These are phyloP conservation scores for Amphicarpaea edgeworthii DNA, from an alignment of 306 rosid genomes.

Conservation along the genomic window DNA sequence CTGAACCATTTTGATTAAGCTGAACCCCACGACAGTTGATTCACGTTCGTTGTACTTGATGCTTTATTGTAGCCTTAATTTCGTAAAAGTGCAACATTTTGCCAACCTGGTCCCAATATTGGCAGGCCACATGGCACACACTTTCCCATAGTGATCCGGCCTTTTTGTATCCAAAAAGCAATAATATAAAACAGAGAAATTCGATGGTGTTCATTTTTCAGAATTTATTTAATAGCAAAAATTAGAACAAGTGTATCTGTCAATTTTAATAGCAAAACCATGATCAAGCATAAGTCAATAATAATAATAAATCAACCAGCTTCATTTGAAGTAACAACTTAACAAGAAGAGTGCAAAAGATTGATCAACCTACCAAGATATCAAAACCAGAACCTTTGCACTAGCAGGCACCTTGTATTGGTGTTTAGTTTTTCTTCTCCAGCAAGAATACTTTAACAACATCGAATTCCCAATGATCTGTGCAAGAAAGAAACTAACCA, in stretches of 20 bases:
- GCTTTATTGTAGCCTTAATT: neutral
- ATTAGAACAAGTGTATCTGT: neutral
- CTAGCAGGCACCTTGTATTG: conserved; percentile 43
- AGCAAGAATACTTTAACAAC: conserved; percentile 45
- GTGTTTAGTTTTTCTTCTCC: conserved; percentile 43
- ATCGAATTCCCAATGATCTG: conserved; percentile 63
- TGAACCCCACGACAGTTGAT: too few relatives aligned
- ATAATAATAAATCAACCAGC: neutral
- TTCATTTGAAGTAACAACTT: neutral
- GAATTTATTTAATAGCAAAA: neutral
- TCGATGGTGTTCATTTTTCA: neutral
- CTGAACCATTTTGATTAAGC: too few relatives aligned
- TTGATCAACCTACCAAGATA: conserved; percentile 72
- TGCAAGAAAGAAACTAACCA: conserved; percentile 61
- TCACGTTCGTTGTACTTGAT: too few relatives aligned
- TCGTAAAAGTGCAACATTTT: neutral
- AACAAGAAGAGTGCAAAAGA: conserved; percentile 9
- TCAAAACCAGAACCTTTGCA: conserved; percentile 52
- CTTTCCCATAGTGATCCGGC: neutral
- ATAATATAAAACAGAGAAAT: neutral
- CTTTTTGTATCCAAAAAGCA: neutral
- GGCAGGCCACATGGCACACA: conserved; percentile 11
- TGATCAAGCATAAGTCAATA: conserved; percentile 4
- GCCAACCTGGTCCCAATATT: neutral
- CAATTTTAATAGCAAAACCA: neutral